phyloP scores from a whole-genome alignment of 768 basidiomycete genomes.

The Suillus plorans region DNA sequence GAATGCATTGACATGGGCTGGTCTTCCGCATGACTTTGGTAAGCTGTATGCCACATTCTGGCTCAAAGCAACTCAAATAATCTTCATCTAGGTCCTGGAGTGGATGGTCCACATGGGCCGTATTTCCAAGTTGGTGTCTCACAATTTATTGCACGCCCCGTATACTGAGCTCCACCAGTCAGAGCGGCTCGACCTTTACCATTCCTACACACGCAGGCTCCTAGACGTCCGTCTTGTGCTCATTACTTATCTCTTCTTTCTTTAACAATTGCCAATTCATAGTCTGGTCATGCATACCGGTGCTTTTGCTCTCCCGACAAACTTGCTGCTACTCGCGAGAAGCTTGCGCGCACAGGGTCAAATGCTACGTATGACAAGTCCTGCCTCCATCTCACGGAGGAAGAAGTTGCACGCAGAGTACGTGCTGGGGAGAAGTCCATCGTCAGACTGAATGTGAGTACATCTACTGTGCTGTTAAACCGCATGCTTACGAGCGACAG shows the following conservation, averaged over 20 bases:
- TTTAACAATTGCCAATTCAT: background rate
- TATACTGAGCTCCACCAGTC: conserved; percentile 56
- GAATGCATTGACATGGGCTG: conserved; percentile 83
- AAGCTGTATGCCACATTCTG: background rate
- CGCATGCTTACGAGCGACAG: conserved; percentile 34
- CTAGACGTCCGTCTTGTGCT: conserved; percentile 56
- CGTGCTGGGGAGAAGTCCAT: conserved; percentile 76
- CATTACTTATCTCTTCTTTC: too few relatives aligned
- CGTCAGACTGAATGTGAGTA: conserved; percentile 82
- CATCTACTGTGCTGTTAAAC: background rate
- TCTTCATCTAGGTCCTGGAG: conserved; percentile 64
- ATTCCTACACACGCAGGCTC: conserved; percentile 65
- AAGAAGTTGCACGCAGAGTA: conserved; percentile 76
- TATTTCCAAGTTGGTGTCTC: conserved; percentile 70
- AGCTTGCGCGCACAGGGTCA: conserved; percentile 70
- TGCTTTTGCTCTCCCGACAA: conserved; percentile 88
- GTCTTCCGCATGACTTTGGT: conserved; percentile 92
- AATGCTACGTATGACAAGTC: conserved; percentile 84
- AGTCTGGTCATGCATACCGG: conserved; percentile 90
- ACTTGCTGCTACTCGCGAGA: conserved; percentile 65
- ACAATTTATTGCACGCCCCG: background rate
- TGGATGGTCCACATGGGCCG: conserved; percentile 73
- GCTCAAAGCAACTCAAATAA: conserved; percentile 6
- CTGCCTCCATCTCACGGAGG: conserved; percentile 83
- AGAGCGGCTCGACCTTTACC: conserved; percentile 85